A percentile compares a stretch with the other conserved stretches of the same genome.
phyloP scores from a whole-genome alignment of 306 rosid genomes.

The Prinsepia uniflora region DNA sequence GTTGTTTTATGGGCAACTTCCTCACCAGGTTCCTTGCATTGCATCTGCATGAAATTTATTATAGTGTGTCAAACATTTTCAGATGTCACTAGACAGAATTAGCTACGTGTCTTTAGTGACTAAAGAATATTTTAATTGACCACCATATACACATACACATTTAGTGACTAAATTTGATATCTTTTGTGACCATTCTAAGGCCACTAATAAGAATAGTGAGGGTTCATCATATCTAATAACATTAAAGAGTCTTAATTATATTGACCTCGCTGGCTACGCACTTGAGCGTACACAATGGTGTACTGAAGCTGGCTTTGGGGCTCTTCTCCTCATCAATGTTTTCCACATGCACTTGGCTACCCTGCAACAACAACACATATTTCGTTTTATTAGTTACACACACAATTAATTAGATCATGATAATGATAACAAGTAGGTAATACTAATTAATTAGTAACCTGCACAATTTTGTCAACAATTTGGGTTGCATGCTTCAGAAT shows the following conservation, averaged over 20 bases:
- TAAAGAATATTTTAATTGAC: too few species aligned
- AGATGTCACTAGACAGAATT: too few species aligned
- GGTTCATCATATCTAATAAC: too few species aligned
- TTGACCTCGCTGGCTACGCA: constrained; percentile 41
- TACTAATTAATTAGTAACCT: constrained; percentile 23
- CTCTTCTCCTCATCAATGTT: constrained; percentile 32
- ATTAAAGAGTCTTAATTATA: too few species aligned
- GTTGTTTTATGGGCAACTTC: constrained; percentile 50
- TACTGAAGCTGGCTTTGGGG: constrained; percentile 27
- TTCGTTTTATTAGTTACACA: too few species aligned
- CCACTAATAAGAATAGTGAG: too few species aligned
- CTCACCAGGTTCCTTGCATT: constrained; percentile 55
- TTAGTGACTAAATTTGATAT: too few species aligned
- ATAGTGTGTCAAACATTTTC: background rate
- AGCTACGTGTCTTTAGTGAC: too few species aligned
- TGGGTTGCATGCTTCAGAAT: constrained; percentile 43
- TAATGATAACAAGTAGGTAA: too few species aligned
- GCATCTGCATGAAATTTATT: constrained; percentile 33
- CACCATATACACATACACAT: too few species aligned
- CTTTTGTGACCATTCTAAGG: too few species aligned
- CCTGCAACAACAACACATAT: constrained; percentile 24
- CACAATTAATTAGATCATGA: too few species aligned
- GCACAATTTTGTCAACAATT: constrained; percentile 48
- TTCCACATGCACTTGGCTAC: constrained; percentile 31
- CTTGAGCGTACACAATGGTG: constrained; percentile 47